Evolutionary conservation across 2,329 filamentous ascomycete genomes (phyloP), one percentile per base, ranked within the genome.

Genomic region (Beauveria sp.): DNA sequence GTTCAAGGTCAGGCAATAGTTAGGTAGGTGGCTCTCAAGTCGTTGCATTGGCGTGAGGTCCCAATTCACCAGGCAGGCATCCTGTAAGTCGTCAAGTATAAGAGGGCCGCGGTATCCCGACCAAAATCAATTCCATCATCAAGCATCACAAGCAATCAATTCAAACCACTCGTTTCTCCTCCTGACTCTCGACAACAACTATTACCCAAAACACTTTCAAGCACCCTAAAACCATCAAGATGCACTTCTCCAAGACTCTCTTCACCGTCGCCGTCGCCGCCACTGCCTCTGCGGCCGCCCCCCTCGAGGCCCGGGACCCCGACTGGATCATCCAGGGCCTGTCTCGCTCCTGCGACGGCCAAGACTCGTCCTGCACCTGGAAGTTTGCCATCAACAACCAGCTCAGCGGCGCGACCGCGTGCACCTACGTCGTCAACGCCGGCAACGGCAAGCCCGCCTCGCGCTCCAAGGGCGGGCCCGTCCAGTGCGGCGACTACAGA

Each of bases 401-500:
- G 62, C 63, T 65, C 41, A 68, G 68, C 54, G 67, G 66, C 5
- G 56, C 65, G 14, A 76, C 74, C 34, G 16, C 64, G 20, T 79
- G 76, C 73, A 67, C 63, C 60, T 78, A 77, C 70, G 67, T 70
- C 58, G 73, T 77, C 65, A 71, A 74, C 64, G 70, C 71, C 44
- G 71, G 78, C 64, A 71, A 71, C 43, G 70, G 67, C 52, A 59
- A 66, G 61, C 66, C 69, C 61, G 70, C 72, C 64, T 73, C 74
- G 61, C 67, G 71, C 62, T 71, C 72, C 63, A 72, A 71, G 68
- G 75, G 74, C 53, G 76, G 74, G 20, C 73, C 76, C 50, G 64
- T 69, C 62, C 72, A 65, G 55, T 84, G 80, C 73, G 81, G 80
- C 44, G 67, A 67, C 62, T 84, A 75, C 75, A 79, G 75, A 64